Base-by-base conservation (phyloP, 2,329 filamentous ascomycete genomes). In the Leptographium lundbergii region DNA sequence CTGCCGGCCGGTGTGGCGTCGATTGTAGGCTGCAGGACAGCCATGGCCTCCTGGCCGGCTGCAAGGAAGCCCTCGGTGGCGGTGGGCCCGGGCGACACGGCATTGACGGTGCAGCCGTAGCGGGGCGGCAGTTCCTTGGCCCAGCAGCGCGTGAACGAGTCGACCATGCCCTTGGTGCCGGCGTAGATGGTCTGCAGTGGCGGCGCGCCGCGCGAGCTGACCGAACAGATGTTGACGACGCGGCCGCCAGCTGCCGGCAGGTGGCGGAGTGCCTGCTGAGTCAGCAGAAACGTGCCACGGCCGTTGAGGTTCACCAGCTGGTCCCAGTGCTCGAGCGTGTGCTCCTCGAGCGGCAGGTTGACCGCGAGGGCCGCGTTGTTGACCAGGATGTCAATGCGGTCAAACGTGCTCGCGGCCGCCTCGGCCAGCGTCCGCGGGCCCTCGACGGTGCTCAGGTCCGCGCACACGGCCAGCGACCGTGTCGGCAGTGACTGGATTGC, bases 201-300 rank as follows among this genome's bases (percentile, higher is more conserved):
- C 6, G 59, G 57, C 1, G 57, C 57, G 2, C 45, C 56, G 0
- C 81, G 71, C 1, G 74, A 75, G 11, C 74, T 80, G 1, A 85
- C 74, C 2, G 78, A 82, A 17, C 75, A 75, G 61, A 86, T 76
- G 69, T 84, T 85, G 70, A 85, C 77, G 61, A 86, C 79, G 9
- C 81, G 74, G 10, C 61, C 48, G 13, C 57, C 53, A 14, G 13
- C 7, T 71, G 3, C 68, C 63, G 36, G 70, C 1, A 85, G 71
- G 61, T 81, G 70, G 0, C 80, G 80, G 14, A 81, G 69, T 0
- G 79, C 73, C 0, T 77, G 76, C 63, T 81, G 76, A 1, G 76
- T 75, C 59, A 86, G 71, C 24, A 85, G 70, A 17, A 83, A 68
- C 0, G 77, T 73, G 0, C 75, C 81, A 19, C 78, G 76, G 3